Conservation (phyloP, 805 yeast genomes). For the Komagataella mondaviorum region DNA sequence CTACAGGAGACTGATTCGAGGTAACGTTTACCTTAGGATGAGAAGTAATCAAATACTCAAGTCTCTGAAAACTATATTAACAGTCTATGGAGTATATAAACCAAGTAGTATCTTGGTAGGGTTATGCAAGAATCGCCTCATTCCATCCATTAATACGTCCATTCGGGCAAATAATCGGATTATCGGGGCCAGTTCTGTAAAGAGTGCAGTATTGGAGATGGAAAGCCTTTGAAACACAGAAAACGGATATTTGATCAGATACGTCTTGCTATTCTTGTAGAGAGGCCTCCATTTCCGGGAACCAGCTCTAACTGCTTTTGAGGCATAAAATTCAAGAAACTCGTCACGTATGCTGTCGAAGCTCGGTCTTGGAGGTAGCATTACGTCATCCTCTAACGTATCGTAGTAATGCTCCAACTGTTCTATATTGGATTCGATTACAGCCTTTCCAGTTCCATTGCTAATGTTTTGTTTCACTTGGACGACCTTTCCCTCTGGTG, state of each 20-base stretch:
- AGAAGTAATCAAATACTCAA: too few species aligned
- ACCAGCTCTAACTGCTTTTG: neutral
- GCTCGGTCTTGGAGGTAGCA: neutral
- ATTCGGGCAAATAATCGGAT: neutral
- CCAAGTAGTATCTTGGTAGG: neutral
- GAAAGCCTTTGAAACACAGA: neutral
- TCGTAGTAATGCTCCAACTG: neutral
- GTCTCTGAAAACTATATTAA: neutral
- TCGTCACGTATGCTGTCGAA: neutral
- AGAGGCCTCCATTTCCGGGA: neutral
- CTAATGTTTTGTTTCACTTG: neutral
- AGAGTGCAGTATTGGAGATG: neutral
- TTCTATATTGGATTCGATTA: neutral
- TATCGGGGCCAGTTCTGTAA: neutral
- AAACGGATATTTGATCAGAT: neutral
- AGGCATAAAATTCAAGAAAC: neutral
- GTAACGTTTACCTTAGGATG: neutral
- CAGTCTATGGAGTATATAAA: neutral
- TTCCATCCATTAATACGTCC: neutral
- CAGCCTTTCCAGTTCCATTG: neutral
- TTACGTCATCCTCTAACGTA: neutral
- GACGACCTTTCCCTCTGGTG: neutral
- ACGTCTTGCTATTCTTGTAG: neutral
- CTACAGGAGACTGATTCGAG: neutral
- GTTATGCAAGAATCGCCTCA: neutral